Evolutionary conservation across 169 alveolate genomes (phyloP).

Genomic region (Plasmodium vivax): DNA sequence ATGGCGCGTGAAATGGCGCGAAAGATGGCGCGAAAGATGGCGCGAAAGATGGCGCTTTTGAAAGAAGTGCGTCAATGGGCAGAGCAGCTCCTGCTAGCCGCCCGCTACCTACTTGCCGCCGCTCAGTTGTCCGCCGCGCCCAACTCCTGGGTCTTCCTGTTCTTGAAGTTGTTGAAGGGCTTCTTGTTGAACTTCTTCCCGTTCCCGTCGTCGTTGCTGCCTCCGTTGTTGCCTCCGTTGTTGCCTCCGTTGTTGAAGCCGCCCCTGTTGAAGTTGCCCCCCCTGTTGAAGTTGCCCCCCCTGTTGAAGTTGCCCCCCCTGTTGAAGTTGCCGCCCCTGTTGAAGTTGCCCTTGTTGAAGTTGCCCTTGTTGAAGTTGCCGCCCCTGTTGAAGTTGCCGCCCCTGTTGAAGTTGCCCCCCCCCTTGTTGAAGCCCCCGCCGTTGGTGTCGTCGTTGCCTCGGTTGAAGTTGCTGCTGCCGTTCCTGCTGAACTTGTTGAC

Average conservation of each 20-base stretch:
- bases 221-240: not conserved
- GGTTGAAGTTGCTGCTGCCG: not conserved
- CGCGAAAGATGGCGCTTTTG: not conserved
- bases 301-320: too few species aligned
- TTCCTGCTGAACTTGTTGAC: not conserved
- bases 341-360: too few species aligned
- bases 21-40: not conserved
- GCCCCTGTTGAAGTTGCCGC: too few species aligned
- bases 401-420: too few species aligned
- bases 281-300: too few species aligned
- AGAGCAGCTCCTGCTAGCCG: too few species aligned
- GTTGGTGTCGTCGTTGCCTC: conserved; percentile 5
- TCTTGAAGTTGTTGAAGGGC: conserved; percentile 56
- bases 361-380: too few species aligned
- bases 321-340: too few species aligned
- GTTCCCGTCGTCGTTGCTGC: not conserved
- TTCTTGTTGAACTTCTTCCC: not conserved
- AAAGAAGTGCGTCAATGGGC: too few species aligned
- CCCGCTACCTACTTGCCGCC: not conserved
- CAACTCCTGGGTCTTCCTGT: conserved; percentile 18
- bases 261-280: conserved; percentile 6
- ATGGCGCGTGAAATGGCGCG: not conserved
- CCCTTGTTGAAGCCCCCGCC: not conserved
- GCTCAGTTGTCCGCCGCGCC: not conserved
- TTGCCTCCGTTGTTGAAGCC: not conserved